Evolutionary conservation across 2,329 filamentous ascomycete species (phyloP).

Genomic region (Colletotrichum salicis): DNA sequence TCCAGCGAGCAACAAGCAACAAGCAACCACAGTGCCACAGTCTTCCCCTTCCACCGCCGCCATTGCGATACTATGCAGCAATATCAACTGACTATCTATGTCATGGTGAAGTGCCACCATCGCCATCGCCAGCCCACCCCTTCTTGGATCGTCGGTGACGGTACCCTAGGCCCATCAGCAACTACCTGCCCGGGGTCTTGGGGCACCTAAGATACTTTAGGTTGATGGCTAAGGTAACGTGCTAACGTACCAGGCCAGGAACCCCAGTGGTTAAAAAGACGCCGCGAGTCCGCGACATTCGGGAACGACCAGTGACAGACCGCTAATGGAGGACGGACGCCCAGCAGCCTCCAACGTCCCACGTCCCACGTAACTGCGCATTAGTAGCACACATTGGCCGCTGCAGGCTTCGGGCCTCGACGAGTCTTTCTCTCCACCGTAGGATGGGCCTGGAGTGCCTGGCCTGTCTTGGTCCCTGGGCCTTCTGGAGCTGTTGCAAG

Average conservation of each 20-base stretch:
- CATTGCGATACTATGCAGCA: too few relatives aligned
- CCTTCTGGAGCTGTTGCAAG: background rate
- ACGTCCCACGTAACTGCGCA: slow-evolving; percentile 33
- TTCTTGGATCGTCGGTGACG: background rate
- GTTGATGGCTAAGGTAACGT: background rate
- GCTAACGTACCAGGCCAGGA: background rate
- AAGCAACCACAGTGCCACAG: background rate
- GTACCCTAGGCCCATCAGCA: background rate
- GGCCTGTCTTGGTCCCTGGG: slow-evolving; percentile 5
- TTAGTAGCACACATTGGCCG: slow-evolving; percentile 20
- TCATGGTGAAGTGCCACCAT: too few relatives aligned
- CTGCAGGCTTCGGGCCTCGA: slow-evolving; percentile 26
- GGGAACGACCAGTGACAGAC: slow-evolving; percentile 9
- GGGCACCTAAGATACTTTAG: too few relatives aligned
- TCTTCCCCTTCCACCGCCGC: background rate
- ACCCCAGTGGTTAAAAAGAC: background rate
- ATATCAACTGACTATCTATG: too few relatives aligned
- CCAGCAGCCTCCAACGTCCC: slow-evolving; percentile 14
- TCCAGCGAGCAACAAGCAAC: background rate
- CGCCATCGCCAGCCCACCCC: background rate
- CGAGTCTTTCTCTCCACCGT: slow-evolving; percentile 28
- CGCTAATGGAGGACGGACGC: background rate
- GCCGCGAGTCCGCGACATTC: background rate
- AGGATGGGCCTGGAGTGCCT: slow-evolving; percentile 1
- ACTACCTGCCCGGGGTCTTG: background rate